phyloP scores from a whole-genome alignment of 345 rosid species.

The Mangifera indica region DNA sequence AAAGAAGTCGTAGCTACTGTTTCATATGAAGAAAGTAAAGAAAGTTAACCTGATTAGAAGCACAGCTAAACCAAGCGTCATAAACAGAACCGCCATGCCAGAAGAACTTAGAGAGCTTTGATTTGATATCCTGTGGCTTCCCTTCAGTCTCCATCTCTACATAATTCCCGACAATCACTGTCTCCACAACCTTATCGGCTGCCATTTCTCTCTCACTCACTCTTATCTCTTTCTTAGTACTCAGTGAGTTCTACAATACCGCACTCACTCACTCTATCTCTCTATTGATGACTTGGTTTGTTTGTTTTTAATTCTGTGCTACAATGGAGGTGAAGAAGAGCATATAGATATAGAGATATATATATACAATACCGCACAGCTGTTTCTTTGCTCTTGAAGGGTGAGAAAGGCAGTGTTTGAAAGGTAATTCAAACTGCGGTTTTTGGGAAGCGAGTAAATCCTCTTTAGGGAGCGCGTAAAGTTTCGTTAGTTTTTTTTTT shows the following conservation, averaged over 20 bases:
- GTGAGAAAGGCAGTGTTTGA: constrained; percentile 32
- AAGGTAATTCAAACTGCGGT: constrained; percentile 28
- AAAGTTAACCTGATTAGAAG: constrained; percentile 77
- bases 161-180: constrained; percentile 81
- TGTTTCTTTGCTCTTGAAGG: constrained; percentile 18
- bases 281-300: not conserved
- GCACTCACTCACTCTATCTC: no score
- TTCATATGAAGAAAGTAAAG: not conserved
- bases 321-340: constrained; percentile 32
- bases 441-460: constrained; percentile 36
- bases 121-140: constrained; percentile 53
- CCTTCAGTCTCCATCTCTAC: constrained; percentile 93
- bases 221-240: not conserved
- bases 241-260: constrained; percentile 1
- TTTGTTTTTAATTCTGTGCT: not conserved
- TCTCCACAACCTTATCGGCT: constrained; percentile 81
- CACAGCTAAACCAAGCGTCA: constrained; percentile 99
- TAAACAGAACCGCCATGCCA: constrained; percentile 98
- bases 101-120: constrained; percentile 62
- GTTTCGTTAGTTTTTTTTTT: not conserved
- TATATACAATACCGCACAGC: constrained; percentile 18
- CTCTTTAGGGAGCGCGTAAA: constrained; percentile 22
- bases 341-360: constrained; percentile 13
- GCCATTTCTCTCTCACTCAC: constrained; percentile 35
- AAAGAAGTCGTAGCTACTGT: not conserved